A percentile compares a stretch with the other conserved stretches of the same genome.
Evolutionary conservation across 495 filamentous ascomycete species (phyloP).

Genomic region (Pyrenula massariospora): DNA sequence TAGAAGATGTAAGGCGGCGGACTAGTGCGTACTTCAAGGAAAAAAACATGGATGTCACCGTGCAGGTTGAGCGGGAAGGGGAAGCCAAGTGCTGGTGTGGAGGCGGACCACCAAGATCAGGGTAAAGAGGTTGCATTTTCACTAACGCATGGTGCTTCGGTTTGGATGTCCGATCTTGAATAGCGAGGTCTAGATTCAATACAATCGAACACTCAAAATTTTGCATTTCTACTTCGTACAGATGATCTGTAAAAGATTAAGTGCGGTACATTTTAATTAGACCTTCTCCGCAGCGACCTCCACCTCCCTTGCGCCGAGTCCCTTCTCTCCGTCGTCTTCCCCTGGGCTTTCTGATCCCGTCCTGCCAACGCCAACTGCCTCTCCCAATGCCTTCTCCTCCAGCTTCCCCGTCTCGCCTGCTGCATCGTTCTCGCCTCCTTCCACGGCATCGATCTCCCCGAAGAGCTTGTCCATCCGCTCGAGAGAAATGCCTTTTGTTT

Average conservation of each 20-base stretch:
- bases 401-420: constrained; percentile 10
- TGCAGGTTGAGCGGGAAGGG: constrained; percentile 68
- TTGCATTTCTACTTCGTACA: too few species aligned
- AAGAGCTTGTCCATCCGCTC: constrained; percentile 28
- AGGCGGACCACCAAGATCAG: constrained; percentile 7
- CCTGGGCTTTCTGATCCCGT: not conserved
- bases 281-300: not conserved
- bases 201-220: too few species aligned
- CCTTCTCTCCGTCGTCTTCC: not conserved
- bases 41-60: constrained; percentile 57
- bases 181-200: too few species aligned
- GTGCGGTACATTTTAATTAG: too few species aligned
- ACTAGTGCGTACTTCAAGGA: constrained; percentile 44
- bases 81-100: constrained; percentile 75
- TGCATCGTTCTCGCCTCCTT: constrained; percentile 17
- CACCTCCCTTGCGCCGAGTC: not conserved
- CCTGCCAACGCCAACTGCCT: not conserved
- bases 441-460: constrained; percentile 21
- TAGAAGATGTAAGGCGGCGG: constrained; percentile 66
- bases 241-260: too few species aligned
- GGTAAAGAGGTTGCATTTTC: too few species aligned
- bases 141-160: too few species aligned
- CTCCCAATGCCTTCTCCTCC: constrained; percentile 1
- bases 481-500: constrained; percentile 5
- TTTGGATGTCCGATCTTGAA: too few species aligned